These are phyloP conservation scores for Colletotrichum euphorbiae DNA, from an alignment of 2,329 filamentous ascomycete species.

Conservation along the genomic window DNA sequence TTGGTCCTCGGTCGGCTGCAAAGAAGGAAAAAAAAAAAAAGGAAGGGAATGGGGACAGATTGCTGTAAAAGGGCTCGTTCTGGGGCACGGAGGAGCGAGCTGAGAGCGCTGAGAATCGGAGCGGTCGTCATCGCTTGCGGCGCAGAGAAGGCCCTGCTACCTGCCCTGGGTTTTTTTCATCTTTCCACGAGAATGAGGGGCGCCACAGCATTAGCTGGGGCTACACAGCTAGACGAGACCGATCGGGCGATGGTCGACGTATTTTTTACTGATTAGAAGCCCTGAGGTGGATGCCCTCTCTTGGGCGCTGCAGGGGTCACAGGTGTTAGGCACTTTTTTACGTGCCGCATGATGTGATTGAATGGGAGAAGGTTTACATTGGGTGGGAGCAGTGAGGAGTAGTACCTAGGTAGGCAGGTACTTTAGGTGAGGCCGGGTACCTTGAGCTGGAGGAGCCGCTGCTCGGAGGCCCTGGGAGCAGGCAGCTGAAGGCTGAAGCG, in stretches of 20 bases:
- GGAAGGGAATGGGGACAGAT: neutral
- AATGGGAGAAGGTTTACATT: constrained; percentile 26
- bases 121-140: neutral
- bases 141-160: constrained; percentile 5
- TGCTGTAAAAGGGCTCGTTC: neutral
- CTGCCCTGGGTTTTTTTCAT: constrained; percentile 5
- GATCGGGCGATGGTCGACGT: constrained; percentile 31
- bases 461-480: constrained; percentile 16
- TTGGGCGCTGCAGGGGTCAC: constrained; percentile 37
- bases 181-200: constrained; percentile 23
- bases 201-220: constrained; percentile 4
- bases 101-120: neutral
- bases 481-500: constrained; percentile 5
- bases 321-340: constrained; percentile 26
- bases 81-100: neutral
- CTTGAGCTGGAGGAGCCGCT: constrained; percentile 2
- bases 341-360: constrained; percentile 39
- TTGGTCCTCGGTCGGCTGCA: neutral
- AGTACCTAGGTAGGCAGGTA: neutral
- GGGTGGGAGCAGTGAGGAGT: constrained; percentile 9
- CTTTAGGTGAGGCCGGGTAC: too few species aligned
- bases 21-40: too few species aligned
- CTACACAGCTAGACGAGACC: constrained; percentile 17
- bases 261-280: constrained; percentile 32
- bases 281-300: constrained; percentile 35